A percentile compares a stretch with the other conserved stretches of the same genome.
These are phyloP conservation scores for Typha latifolia DNA, from an alignment of 176 grass and related monocot species.

Conservation along the genomic window DNA sequence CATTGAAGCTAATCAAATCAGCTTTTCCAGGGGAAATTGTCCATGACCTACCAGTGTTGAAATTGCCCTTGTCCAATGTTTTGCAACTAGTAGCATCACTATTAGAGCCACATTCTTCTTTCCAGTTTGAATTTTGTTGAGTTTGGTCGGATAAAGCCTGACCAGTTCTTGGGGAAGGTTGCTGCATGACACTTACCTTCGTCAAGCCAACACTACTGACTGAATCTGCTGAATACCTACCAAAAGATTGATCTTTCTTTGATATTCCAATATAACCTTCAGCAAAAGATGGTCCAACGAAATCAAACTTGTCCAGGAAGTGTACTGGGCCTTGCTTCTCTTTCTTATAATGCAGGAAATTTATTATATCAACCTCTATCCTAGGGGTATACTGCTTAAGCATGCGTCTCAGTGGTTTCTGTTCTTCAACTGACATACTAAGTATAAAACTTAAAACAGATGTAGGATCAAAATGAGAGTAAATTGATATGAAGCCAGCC, in stretches of 20 bases:
- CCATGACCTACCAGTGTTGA: background rate
- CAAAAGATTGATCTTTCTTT: conserved; percentile 13
- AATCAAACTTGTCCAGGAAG: conserved; percentile 42
- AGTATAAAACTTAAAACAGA: conserved; percentile 67
- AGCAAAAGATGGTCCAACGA: conserved; percentile 35
- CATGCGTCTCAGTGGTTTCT: conserved; percentile 54
- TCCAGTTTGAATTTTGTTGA: conserved; percentile 1
- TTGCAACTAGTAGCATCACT: conserved; percentile 15
- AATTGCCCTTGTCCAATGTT: background rate
- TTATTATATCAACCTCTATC: conserved; percentile 65
- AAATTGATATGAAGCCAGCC: conserved; percentile 64
- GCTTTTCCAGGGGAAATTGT: conserved; percentile 8
- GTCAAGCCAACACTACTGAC: conserved; percentile 24
- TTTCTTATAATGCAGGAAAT: conserved; percentile 71
- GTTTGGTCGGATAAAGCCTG: conserved; percentile 10
- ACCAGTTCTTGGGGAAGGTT: conserved; percentile 9
- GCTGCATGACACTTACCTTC: conserved; percentile 26
- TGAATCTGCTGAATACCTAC: conserved; percentile 19
- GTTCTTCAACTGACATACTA: conserved; percentile 73
- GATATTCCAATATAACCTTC: conserved; percentile 13
- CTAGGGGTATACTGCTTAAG: conserved; percentile 61
- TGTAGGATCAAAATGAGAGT: conserved; percentile 61
- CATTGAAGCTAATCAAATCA: conserved; percentile 13
- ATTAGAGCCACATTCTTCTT: conserved; percentile 14
- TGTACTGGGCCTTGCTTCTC: conserved; percentile 32